Conservation (phyloP, 805 yeast species). For the Wickerhamiella vanderwaltii region DNA sequence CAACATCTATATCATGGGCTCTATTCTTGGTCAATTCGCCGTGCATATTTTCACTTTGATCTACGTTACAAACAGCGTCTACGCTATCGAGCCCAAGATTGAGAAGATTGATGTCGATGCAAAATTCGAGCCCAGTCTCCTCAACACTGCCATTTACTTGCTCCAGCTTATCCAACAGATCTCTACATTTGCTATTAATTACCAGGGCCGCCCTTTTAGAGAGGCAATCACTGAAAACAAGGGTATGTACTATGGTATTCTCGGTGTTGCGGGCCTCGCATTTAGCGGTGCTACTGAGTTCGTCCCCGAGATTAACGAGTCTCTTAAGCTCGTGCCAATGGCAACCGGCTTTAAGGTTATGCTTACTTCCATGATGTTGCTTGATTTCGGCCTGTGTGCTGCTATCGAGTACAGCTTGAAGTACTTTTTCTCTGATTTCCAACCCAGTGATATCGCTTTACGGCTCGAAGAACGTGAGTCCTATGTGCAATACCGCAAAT, state of each 20-base stretch:
- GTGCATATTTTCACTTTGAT: slow-evolving; percentile 74
- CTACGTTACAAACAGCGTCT: slow-evolving; percentile 72
- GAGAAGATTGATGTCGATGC: slow-evolving; percentile 77
- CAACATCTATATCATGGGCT: slow-evolving; percentile 93
- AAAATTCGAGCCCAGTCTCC: slow-evolving; percentile 72
- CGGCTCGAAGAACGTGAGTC: slow-evolving; percentile 24
- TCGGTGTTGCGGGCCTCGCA: slow-evolving; percentile 84
- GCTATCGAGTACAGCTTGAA: slow-evolving; percentile 71
- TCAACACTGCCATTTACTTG: slow-evolving; percentile 92
- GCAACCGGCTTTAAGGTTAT: slow-evolving; percentile 55
- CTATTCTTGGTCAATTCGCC: slow-evolving; percentile 92
- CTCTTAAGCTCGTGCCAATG: slow-evolving; percentile 89
- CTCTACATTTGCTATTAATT: slow-evolving; percentile 93
- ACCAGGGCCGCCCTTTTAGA: slow-evolving; percentile 93
- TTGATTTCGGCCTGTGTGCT: slow-evolving; percentile 71
- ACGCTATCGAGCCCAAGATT: slow-evolving; percentile 82
- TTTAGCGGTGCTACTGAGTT: slow-evolving; percentile 88
- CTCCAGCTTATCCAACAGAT: slow-evolving; percentile 93
- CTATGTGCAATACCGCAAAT: slow-evolving; percentile 9
- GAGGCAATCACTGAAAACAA: slow-evolving; percentile 80
- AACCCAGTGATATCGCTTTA: slow-evolving; percentile 80
- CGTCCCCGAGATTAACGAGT: slow-evolving; percentile 85
- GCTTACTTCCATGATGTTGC: slow-evolving; percentile 56
- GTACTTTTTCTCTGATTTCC: slow-evolving; percentile 74
- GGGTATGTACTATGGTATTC: slow-evolving; percentile 92